Evolutionary conservation across 352 stramenopile species (phyloP).

Genomic region (Phytophthora melonis): DNA sequence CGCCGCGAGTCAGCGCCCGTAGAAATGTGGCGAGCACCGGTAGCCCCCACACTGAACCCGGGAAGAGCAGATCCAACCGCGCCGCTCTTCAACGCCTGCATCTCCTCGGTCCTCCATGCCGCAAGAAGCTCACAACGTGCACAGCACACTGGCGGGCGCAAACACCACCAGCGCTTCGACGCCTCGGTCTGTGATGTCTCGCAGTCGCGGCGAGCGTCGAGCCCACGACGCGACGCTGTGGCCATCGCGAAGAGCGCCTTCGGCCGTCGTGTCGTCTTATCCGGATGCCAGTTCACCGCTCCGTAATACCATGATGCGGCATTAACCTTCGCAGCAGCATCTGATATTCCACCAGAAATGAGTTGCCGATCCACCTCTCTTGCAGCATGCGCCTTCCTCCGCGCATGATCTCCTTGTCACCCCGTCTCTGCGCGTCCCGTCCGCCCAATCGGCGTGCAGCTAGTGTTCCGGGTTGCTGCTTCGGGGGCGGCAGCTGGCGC

Average conservation of each 20-base stretch:
- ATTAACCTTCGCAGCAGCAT: conserved; percentile 10
- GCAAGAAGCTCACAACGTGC: too few relatives aligned
- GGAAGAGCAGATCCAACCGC: conserved; percentile 4
- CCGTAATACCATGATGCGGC: conserved; percentile 6
- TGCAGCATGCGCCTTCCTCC: background rate
- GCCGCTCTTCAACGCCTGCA: conserved; percentile 19
- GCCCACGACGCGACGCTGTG: too few relatives aligned
- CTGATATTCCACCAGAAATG: background rate
- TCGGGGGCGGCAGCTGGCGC: conserved; percentile 21
- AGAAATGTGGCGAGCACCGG: conserved; percentile 9
- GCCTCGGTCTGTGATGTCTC: conserved; percentile 6
- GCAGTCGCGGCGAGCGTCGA: background rate
- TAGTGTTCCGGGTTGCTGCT: conserved; percentile 35
- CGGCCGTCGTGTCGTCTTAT: conserved; percentile 31
- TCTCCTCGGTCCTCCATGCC: too few relatives aligned
- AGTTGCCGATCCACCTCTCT: background rate
- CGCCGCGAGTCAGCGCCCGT: conserved; percentile 5
- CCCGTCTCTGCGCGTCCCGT: conserved; percentile 10
- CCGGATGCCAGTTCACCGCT: conserved; percentile 20
- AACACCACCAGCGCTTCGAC: conserved; percentile 2
- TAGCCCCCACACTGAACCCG: conserved; percentile 9
- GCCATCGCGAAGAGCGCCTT: conserved; percentile 10
- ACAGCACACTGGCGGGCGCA: too few relatives aligned
- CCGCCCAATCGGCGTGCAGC: conserved; percentile 28
- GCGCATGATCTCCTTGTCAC: conserved; percentile 2